Evolutionary conservation across 2,329 filamentous ascomycete genomes (phyloP), one percentile per base, ranked within the genome.

Genomic region (Diplodia corticola): DNA sequence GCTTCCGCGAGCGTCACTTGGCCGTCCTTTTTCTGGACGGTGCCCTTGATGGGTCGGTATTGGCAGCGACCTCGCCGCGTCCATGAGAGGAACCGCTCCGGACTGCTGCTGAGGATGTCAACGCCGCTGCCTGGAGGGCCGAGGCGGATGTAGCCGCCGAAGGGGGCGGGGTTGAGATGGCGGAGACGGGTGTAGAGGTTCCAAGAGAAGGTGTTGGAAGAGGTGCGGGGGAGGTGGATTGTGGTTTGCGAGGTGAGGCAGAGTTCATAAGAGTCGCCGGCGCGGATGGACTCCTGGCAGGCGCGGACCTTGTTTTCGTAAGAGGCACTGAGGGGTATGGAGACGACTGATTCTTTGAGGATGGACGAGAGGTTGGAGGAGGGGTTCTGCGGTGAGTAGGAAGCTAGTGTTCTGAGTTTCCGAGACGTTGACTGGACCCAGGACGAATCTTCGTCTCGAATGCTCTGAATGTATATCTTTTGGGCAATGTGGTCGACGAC

Each of bases 31-130:
- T 96, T 96, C 71, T 89, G 89, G n/a, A 97, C 92, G 0, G 94
- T 98, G 55, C 94, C 94, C 81, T 98, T 98, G 87, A 98, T 98
- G 0, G 94, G 94, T 7, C 93, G 88, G 84, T 97, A 95, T 68
- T 90, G 88, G 75, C 89, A 91, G 49, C 81, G 77, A 0, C 89
- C 89, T 0, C 73, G 70, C 48, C 84, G 80, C 48, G 84, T 82
- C 86, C 87, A 91, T 65, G 86, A 87, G 17, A 98, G 85, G 74
- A 97, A 98, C 2, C 93, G 90, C 79, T 98, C 94, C 0, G 94
- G 94, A 4, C 92, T 96, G 72, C 89, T 91, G 77, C 90, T 91
- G 51, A 96, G 82, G 33, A 98, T 84, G 1, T 91, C 93, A 3
- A 82, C 70, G 30, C 77, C 78, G 35, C 80, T 77, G 13, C 57